These are phyloP conservation scores for Kernera saxatilis DNA, from an alignment of 345 rosid genomes.

Conservation along the genomic window DNA sequence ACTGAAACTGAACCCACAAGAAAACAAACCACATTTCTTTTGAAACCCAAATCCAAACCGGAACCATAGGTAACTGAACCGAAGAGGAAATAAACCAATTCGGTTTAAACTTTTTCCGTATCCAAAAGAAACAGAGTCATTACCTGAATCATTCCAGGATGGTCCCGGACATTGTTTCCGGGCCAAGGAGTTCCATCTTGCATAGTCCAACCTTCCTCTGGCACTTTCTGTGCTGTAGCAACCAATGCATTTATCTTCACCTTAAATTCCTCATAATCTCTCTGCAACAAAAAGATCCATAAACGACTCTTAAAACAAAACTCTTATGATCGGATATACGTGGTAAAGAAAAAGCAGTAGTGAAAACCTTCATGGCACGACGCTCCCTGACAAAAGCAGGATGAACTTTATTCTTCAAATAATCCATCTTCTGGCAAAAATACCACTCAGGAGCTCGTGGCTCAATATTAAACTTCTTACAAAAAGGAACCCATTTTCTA, in stretches of 20 bases:
- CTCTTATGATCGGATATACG: background rate
- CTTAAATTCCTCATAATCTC: constrained; percentile 94
- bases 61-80: no score
- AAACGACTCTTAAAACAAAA: background rate
- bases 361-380: constrained; percentile 84
- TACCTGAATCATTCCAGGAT: constrained; percentile 99
- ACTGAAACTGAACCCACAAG: no score
- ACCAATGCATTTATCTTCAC: constrained; percentile 84
- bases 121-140: no score
- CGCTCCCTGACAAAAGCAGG: constrained; percentile 87
- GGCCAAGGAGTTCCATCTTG: constrained; percentile 99
- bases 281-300: constrained; percentile 38
- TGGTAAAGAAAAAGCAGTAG: background rate
- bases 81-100: no score
- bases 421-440: constrained; percentile 85
- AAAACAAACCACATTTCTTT: no score
- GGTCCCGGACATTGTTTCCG: constrained; percentile 90
- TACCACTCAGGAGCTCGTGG: constrained; percentile 99
- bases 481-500: constrained; percentile 96
- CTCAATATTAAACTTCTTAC: constrained; percentile 80
- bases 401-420: constrained; percentile 82
- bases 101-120: no score
- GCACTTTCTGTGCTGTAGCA: constrained; percentile 90
- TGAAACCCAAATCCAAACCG: no score
- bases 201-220: constrained; percentile 99